Percentiles rank a stretch among this genome's conserved stretches.
phyloP scores from a whole-genome alignment of 371 early-diverging fungal genomes.

The Choanephora cucurbitarum region DNA sequence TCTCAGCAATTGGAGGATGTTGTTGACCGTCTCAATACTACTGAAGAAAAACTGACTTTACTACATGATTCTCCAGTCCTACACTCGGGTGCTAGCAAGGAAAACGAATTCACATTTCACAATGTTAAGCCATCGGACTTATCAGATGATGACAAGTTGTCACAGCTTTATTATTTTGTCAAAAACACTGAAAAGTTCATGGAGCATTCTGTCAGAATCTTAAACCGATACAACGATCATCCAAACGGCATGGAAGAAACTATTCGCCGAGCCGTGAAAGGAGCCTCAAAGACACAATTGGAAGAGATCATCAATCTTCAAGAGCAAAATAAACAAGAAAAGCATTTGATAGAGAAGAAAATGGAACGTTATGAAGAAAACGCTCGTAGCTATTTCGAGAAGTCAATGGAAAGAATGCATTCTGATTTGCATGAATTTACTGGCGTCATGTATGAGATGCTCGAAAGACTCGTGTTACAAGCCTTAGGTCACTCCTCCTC shows the following conservation, averaged over 20 bases:
- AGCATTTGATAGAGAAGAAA: constrained; percentile 34
- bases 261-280: constrained; percentile 46
- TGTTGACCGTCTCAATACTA: constrained; percentile 26
- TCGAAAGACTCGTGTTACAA: constrained; percentile 39
- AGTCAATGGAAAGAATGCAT: constrained; percentile 46
- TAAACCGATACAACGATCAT: constrained; percentile 37
- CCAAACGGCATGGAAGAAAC: constrained; percentile 43
- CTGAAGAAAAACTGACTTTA: constrained; percentile 22
- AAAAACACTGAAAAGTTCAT: constrained; percentile 42
- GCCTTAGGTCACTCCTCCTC: constrained; percentile 32
- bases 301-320: constrained; percentile 30
- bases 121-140: neutral
- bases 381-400: constrained; percentile 46
- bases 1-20: constrained; percentile 39
- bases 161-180: constrained; percentile 35
- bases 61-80: constrained; percentile 6
- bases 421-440: constrained; percentile 47
- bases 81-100: neutral
- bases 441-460: constrained; percentile 52
- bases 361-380: constrained; percentile 50
- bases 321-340: constrained; percentile 24
- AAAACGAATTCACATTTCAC: neutral
- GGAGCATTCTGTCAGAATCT: constrained; percentile 37
- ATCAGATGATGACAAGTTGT: constrained; percentile 21
- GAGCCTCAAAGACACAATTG: constrained; percentile 39